Base-by-base conservation (phyloP, 495 filamentous ascomycete genomes). In the Penicillium subrubescens region DNA sequence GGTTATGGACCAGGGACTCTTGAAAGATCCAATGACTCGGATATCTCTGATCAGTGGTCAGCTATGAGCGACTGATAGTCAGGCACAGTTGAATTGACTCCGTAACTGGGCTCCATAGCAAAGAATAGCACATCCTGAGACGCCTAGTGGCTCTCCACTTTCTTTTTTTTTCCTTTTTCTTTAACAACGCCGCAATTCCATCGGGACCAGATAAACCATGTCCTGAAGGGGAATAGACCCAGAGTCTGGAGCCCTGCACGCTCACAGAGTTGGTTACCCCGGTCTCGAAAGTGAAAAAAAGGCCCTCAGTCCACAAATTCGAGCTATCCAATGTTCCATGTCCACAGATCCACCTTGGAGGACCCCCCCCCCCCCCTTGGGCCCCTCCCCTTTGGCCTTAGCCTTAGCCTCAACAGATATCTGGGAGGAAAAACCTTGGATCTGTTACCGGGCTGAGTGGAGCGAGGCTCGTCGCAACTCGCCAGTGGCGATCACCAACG, bases 391-490 rank as follows among this genome's bases (percentile, higher is more conserved):
- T 33, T 56, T 56, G 53, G 25, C 62, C 57, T 65, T 61, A 61
- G 48, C 50, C 62, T 73, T 65, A 27, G 25, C 25, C 25, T 27
- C 25, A 27, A 51, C 66, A 64, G 66, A 62, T 68, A 61, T 64
- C 59, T 39, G 63, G 41, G 53, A 54, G 59, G 63, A 62, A 21
- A 21, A 48, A 8, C 3, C 62, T 39, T 69, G 62, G 66, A 73
- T 69, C 63, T 51, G 48, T 31, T 63, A 19, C 61, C 63, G 62
- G 53, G 54, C 31, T 51, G n/a, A 34, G 71, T 71, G 71, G 71
- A 69, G 54, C 62, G 59, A 35, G 50, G 55, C 52, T 59, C 25
- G 25, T 15, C 48, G 21, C 48, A 31, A 52, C 48, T 52, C 48
- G 48, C 48, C 48, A 52, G 25, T 52, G 48, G 25, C 23, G 12